Percentiles rank a stretch among this genome's conserved stretches.
phyloP scores from a whole-genome alignment of 1,284 basidiomycete genomes.

The Cryptococcus sp. region DNA sequence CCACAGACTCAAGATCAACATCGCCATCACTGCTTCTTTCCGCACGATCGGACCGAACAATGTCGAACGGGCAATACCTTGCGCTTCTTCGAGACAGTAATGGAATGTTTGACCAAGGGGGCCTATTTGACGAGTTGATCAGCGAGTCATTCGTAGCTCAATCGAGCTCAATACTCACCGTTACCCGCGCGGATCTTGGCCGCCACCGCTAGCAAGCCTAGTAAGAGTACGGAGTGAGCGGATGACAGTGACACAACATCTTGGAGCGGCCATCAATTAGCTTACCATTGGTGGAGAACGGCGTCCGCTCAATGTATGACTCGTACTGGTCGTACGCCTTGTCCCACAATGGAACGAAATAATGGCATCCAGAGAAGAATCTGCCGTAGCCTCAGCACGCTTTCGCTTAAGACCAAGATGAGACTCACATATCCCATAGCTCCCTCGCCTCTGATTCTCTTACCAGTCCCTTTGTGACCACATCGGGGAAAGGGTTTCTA shows the following conservation, averaged over 20 bases:
- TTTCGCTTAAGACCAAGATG: neutral
- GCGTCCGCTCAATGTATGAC: slow-evolving; percentile 80
- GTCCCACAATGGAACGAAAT: slow-evolving; percentile 92
- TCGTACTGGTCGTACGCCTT: slow-evolving; percentile 88
- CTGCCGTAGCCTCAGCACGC: slow-evolving; percentile 55
- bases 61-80: slow-evolving; percentile 88
- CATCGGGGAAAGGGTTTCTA: slow-evolving; percentile 59
- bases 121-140: slow-evolving; percentile 9
- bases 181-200: slow-evolving; percentile 88
- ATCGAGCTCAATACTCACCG: slow-evolving; percentile 50
- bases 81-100: slow-evolving; percentile 86
- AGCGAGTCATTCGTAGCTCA: neutral
- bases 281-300: slow-evolving; percentile 67
- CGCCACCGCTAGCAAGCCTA: slow-evolving; percentile 76
- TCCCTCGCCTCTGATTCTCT: slow-evolving; percentile 77
- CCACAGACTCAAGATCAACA: slow-evolving; percentile 88
- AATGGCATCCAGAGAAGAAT: slow-evolving; percentile 92
- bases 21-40: slow-evolving; percentile 93
- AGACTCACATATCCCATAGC: slow-evolving; percentile 74
- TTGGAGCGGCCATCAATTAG: neutral
- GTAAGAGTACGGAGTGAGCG: neutral
- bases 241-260: neutral
- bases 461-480: slow-evolving; percentile 64
- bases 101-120: slow-evolving; percentile 81
- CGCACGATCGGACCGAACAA: slow-evolving; percentile 87